These are phyloP conservation scores for Cucurbita moschata DNA, from an alignment of 306 rosid genomes.

Conservation along the genomic window DNA sequence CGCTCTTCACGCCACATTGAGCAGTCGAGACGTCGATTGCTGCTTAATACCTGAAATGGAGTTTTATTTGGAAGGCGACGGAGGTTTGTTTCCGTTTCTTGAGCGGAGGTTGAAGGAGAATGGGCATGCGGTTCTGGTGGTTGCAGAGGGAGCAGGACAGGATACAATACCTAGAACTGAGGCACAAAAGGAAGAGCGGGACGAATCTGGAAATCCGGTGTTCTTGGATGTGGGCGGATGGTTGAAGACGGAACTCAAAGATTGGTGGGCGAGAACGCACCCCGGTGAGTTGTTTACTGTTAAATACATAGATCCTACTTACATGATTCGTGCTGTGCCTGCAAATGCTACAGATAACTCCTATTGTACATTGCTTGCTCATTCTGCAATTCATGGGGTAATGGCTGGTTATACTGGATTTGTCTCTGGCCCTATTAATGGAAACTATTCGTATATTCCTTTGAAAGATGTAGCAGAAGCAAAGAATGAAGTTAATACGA, in stretches of 20 bases:
- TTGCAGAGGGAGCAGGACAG: constrained; percentile 93
- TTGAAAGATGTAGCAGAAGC: constrained; percentile 58
- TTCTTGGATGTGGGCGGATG: constrained; percentile 65
- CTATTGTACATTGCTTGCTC: constrained; percentile 75
- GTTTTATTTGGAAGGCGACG: constrained; percentile 68
- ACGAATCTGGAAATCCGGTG: constrained; percentile 71
- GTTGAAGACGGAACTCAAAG: constrained; percentile 68
- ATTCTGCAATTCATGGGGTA: constrained; percentile 72
- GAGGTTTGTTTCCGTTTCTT: constrained; percentile 66
- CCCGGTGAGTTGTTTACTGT: constrained; percentile 51
- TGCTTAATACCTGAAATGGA: constrained; percentile 66
- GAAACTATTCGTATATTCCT: constrained; percentile 64
- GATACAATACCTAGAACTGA: constrained; percentile 45
- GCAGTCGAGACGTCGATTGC: constrained; percentile 85
- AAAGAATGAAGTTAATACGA: constrained; percentile 39
- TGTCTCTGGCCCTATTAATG: constrained; percentile 64
- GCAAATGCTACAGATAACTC: constrained; percentile 65
- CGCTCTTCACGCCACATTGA: constrained; percentile 54
- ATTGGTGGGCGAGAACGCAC: constrained; percentile 58
- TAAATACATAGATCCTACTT: constrained; percentile 73
- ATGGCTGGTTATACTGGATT: constrained; percentile 87
- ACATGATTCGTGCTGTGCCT: constrained; percentile 79
- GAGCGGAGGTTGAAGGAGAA: constrained; percentile 35
- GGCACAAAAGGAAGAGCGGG: constrained; percentile 45
- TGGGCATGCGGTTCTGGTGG: constrained; percentile 68